Evolutionary conservation across 352 stramenopile species (phyloP), one percentile per base, ranked within the genome.

Genomic region (Pelagophyceae sp.): DNA sequence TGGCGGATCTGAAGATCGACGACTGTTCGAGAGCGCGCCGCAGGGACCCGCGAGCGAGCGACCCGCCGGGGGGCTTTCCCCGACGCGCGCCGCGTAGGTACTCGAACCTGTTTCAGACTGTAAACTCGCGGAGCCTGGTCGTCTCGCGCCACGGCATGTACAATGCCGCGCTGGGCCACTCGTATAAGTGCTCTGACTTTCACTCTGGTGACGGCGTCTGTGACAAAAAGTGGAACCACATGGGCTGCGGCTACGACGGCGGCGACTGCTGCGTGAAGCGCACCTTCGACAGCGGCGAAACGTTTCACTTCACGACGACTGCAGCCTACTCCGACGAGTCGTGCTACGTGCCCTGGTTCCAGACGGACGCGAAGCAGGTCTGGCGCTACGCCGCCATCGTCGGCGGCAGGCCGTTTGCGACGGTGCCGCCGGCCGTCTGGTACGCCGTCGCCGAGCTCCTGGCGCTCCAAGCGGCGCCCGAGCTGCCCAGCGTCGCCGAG

Each of bases 221-320:
- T 25, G 3, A 71, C 31, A 1, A 71, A 2, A 31, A 71, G 5
- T 71, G 23, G n/a, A 71, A 71, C 33, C 61, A 71, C 61, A 37
- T 71, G n/a, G 61, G 29, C 61, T 71, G 61, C 61, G 27, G 27
- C 33, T 71, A 71, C 61, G 61, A 71, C 61, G 61, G 29, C 29
- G 61, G 61, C 29, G 25, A 2, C 31, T 71, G 61, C 61, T 71
- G 61, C 61, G 29, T n/a, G n/a, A n/a, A n/a, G n/a, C n/a, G 61
- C 61, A 40, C 17, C 33, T 71, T 40, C 61, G 61, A 71, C 61
- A 31, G 29, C 29, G 61, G 61, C 29, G 25, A 2, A 2, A 40
- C n/a, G n/a, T 71, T 27, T 31, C 5, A 38, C 29, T 20, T 63
- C 54, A 27, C 54, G 54, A 2, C 54, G 54, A 27, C 20, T 27